Evolutionary conservation across 179 eudicot genomes (phyloP).

Genomic region (Beta lomatogona): DNA sequence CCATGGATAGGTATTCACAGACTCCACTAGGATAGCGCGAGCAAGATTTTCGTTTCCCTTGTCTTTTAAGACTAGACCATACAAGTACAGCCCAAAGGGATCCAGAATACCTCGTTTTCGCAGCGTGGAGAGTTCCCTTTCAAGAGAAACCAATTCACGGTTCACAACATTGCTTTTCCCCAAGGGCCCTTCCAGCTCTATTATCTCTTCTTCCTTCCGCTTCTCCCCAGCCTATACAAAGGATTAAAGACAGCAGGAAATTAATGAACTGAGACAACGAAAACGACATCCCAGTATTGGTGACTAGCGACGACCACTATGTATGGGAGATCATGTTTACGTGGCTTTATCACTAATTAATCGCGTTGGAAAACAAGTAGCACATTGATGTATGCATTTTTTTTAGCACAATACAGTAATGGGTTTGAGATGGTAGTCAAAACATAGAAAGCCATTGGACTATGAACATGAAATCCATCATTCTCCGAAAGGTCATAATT

Average conservation of each 20-base stretch:
- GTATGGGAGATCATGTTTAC: neutral
- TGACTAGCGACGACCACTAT: neutral
- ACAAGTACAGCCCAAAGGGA: constrained; percentile 78
- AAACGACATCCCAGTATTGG: neutral
- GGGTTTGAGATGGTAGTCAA: neutral
- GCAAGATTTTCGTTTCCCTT: constrained; percentile 83
- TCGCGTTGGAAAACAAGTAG: neutral
- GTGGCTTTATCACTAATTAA: neutral
- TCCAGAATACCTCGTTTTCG: constrained; percentile 67
- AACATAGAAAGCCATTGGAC: constrained; percentile 5
- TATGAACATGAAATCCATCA: neutral
- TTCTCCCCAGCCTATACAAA: constrained; percentile 87
- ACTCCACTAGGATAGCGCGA: constrained; percentile 73
- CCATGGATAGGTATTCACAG: constrained; percentile 93
- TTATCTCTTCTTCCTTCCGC: constrained; percentile 93
- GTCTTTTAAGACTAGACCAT: constrained; percentile 86
- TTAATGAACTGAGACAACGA: neutral
- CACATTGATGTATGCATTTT: neutral
- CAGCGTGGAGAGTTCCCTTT: constrained; percentile 71
- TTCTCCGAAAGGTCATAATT: neutral
- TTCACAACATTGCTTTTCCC: constrained; percentile 81
- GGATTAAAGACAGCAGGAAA: constrained; percentile 9
- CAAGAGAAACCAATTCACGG: constrained; percentile 72
- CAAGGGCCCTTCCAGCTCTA: constrained; percentile 89
- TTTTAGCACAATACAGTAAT: neutral